Conservation (phyloP, 208 protist genomes). For the Crithidia sp. region DNA sequence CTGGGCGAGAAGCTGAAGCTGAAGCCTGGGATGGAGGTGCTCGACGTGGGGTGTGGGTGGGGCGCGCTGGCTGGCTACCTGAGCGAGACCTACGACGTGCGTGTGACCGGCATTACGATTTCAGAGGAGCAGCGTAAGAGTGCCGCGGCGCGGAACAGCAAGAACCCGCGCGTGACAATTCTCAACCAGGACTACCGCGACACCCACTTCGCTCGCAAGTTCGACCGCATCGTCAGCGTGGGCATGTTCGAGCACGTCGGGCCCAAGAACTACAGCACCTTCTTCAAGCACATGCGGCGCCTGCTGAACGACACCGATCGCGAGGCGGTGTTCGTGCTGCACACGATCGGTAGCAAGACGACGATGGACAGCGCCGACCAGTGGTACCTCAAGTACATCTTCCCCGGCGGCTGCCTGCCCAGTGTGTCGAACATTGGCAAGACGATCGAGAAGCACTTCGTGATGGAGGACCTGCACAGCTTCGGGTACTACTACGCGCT, state of each 20-base stretch:
- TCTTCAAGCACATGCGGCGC: conserved; percentile 64
- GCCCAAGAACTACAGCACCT: conserved; percentile 76
- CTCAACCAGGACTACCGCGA: conserved; percentile 82
- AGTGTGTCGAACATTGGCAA: conserved; percentile 47
- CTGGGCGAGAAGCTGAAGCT: conserved; percentile 79
- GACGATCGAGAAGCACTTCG: conserved; percentile 47
- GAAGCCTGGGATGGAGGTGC: conserved; percentile 60
- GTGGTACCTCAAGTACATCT: conserved; percentile 89
- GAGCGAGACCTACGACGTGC: conserved; percentile 59
- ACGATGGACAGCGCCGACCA: conserved; percentile 69
- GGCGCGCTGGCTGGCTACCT: conserved; percentile 67
- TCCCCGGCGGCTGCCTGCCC: conserved; percentile 72
- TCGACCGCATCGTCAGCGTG: conserved; percentile 78
- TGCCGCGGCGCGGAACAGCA: conserved; percentile 37
- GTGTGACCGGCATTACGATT: conserved; percentile 79
- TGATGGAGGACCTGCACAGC: conserved; percentile 72
- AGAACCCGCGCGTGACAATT: conserved; percentile 46
- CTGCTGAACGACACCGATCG: conserved; percentile 62
- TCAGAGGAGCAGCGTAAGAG: conserved; percentile 56
- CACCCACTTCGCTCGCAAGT: conserved; percentile 44
- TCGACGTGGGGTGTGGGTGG: conserved; percentile 87
- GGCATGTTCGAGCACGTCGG: conserved; percentile 91
- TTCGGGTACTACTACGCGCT: conserved; percentile 65
- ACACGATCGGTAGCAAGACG: conserved; percentile 72
- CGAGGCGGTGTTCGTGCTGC: conserved; percentile 65